Base-by-base conservation (phyloP, 1,139 yeast species). In the Protomyces arabidopsidicola region DNA sequence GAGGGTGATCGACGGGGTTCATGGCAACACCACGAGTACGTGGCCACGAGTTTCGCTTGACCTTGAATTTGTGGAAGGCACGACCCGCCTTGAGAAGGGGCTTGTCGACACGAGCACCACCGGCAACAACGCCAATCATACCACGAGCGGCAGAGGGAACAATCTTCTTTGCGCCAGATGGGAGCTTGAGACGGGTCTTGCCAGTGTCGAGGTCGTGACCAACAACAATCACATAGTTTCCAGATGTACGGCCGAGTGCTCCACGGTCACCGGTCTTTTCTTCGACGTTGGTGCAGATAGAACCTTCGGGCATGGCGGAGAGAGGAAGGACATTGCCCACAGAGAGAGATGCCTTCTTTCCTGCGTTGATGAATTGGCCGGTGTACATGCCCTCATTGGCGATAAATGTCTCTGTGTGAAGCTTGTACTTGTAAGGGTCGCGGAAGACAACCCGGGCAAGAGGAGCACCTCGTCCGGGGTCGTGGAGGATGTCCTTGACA, bases 391-490 rank as follows among this genome's bases (percentile, higher is more conserved):
- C 98, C 84, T 93, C 98, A 84, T 90, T 91, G 77, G 98, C 98
- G 78, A 93, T 89, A 85, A 93, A 91, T 76, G 95, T 91, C 84
- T 93, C 98, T 81, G 90, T 96, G 84, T 96, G 90, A 81, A 87
- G 83, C 84, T 87, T 91, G 90, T 87, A 91, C 84, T 84, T 89
- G 95, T 93, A 91, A 81, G 98, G 98, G 82, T 93, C 98, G 81
- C 98, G 90, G 97, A 93, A 93, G 72, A 84, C 93, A 80, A 93
- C 97, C 85, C 89, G 91, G 77, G 98, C 98, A 78, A 93, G 87
- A 79, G 98, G 98, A 79, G 98, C 98, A 85, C 98, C 98, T 83
- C 98, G 88, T 81, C 98, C 98, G 77, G 98, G 95, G 79, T 93
- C 98, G 85, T 93, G 98, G 82, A 93, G 84, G 82, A 93, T 93